These are phyloP conservation scores for Helicocarpus griseus DNA, from an alignment of 2,329 filamentous ascomycete genomes.

Conservation along the genomic window DNA sequence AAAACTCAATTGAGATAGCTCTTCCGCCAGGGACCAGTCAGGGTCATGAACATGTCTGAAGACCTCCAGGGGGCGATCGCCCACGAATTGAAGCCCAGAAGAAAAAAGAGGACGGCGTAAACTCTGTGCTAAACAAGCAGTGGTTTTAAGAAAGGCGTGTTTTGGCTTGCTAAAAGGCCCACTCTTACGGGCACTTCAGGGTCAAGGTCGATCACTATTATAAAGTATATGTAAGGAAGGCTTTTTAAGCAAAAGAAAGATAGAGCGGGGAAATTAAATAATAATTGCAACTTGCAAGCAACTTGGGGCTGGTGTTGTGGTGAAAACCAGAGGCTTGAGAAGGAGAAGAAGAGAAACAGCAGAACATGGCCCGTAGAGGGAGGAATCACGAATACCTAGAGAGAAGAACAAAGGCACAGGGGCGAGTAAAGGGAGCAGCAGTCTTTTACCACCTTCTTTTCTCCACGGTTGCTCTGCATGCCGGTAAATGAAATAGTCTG, in stretches of 20 bases:
- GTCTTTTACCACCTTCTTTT: too few relatives aligned
- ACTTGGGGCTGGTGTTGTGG: too few relatives aligned
- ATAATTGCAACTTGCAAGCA: too few relatives aligned
- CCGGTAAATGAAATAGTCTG: neutral
- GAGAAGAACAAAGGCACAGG: neutral
- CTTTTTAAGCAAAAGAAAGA: too few relatives aligned
- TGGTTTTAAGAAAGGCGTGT: neutral
- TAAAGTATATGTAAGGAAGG: neutral
- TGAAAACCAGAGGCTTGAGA: too few relatives aligned
- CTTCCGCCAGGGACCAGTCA: neutral
- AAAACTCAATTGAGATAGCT: neutral
- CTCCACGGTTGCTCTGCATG: neutral
- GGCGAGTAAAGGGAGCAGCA: neutral
- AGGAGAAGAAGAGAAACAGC: too few relatives aligned
- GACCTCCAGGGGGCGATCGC: constrained; percentile 10
- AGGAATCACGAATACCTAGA: neutral
- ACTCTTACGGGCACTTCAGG: neutral
- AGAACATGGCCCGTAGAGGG: neutral
- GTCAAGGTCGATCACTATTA: neutral
- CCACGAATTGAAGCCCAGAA: neutral
- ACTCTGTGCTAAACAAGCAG: neutral
- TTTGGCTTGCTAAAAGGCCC: neutral
- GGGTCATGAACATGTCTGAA: neutral
- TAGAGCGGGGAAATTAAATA: too few relatives aligned
- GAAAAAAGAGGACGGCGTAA: neutral